Base-by-base conservation (phyloP, 129 eudicot genomes). In the Helichrysum umbraculigerum region DNA sequence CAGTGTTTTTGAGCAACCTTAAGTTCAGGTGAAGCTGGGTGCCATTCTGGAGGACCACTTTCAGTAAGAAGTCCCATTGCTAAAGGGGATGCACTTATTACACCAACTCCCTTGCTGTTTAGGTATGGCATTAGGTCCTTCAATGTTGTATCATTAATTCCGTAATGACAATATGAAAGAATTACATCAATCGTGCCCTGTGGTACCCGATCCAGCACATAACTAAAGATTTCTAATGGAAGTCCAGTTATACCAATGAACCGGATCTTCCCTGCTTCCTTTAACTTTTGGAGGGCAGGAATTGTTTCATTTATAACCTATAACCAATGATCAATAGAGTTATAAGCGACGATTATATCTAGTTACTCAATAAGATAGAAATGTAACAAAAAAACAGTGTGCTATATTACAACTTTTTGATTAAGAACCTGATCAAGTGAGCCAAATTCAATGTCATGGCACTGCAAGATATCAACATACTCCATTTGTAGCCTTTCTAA, bases 51-150 rank as follows among this genome's bases (percentile, higher is more conserved):
- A 68, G 96, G 93, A 41, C 96, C 97, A 78, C 60, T 87, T 74
- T 94, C 97, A 57, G 99, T 94, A 64, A 94, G 97, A 87, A 94
- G 99, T 42, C 99, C 99, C 99, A 94, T 94, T 66, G 99, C 85
- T 42, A 94, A 81, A 9, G 98, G 98, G 72, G 98, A 88, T 70
- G 97, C 98, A 81, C 91, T 88, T 54, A 94, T 94, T 70, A 94
- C 91, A 71, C 97, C 98, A 5, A 94, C 96, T 81, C 93, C 97
- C 60, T 91, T 94, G 85, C 88, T 85, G 81, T 89, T 94, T 68
- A 94, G 79, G 86, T 94, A 94, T 3, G 99, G 99, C 29, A 94
- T 70, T 12, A 94, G 66, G 79, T 89, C 99, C 78, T 84, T 96
- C 83, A 94, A 79, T 9, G 96, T 74, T 17, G 96, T 82, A 81